phyloP scores from a whole-genome alignment of 192 early-diverging fungal genomes.

The Coemansia sp. region DNA sequence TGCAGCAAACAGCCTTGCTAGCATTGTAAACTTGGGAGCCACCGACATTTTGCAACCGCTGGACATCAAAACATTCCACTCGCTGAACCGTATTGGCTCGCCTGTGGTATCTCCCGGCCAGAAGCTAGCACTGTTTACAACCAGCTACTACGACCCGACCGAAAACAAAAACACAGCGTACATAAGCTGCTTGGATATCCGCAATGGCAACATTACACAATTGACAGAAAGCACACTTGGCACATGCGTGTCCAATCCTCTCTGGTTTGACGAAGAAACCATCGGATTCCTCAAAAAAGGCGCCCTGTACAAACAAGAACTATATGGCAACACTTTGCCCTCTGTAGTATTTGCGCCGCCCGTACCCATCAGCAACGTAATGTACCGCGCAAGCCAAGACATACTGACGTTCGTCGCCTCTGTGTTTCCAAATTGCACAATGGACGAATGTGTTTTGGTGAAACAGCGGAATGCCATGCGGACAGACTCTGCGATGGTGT shows the following conservation, averaged over 20 bases:
- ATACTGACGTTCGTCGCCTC: conserved; percentile 27
- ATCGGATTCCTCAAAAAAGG: conserved; percentile 27
- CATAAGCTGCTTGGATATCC: conserved; percentile 29
- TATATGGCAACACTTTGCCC: conserved; percentile 14
- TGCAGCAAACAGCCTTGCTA: background rate
- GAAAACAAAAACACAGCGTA: conserved; percentile 33
- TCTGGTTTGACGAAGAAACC: conserved; percentile 26
- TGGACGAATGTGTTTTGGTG: conserved; percentile 30
- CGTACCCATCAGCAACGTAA: conserved; percentile 24
- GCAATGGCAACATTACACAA: conserved; percentile 23
- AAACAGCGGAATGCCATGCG: background rate
- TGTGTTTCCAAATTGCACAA: conserved; percentile 31
- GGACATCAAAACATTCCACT: conserved; percentile 36
- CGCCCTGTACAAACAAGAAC: conserved; percentile 22
- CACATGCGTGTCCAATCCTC: conserved; percentile 14
- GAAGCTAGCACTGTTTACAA: conserved; percentile 29
- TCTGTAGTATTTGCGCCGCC: conserved; percentile 25
- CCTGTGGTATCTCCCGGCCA: conserved; percentile 42
- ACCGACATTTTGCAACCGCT: conserved; percentile 43
- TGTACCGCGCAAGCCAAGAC: conserved; percentile 13
- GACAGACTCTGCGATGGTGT: conserved; percentile 61
- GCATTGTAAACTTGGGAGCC: background rate
- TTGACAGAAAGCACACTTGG: conserved; percentile 18
- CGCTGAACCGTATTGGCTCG: conserved; percentile 28
- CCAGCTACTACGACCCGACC: conserved; percentile 23